Evolutionary conservation across 768 basidiomycete species (phyloP), one percentile per base, ranked within the genome.

Genomic region (Pulveroboletus sp.): DNA sequence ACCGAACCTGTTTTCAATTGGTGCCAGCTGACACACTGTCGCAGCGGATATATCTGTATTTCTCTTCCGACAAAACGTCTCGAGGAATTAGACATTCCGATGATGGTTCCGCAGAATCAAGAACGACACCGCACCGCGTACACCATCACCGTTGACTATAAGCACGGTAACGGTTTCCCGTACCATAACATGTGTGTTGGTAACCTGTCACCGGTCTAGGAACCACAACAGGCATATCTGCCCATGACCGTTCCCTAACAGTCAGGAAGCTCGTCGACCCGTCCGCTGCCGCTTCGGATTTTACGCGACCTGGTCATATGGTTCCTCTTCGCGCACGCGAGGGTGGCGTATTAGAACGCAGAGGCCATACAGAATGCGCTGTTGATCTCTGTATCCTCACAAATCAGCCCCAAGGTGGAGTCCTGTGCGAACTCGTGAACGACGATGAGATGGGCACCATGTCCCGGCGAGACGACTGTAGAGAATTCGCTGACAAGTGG

Each of bases 201-300:
- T 24, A 1, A 36, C 29, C 33, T 47, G 3, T 32, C 6, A 11
- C 19, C 34, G 24, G 14, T 9, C 24, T 51, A 91, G 92, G 89
- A 3, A 95, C 91, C 5, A 85, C 91, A 4, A 99, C 97, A 16
- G 97, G 97, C 21, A 99, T 99, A 58, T 97, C 95, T 32, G 95
- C 95, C 5, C 85, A 92, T 67, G 97, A 99, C 71, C 85, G 97
- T 47, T 84, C 89, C 29, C 74, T 94, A 46, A 95, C 95, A 5
- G 91, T 78, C 4, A 81, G 90, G 47, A 84, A 87, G 34, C 81
- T 99, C 23, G 90, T 94, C 17, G 78, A 82, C 24, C 70, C 81
- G 6, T 60, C 69, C 12, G 68, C 77, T 14, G 64, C 61, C 1
- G 70, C 88, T 14, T 69, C 75, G 19, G 89, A 95, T 57, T 95